Evolutionary conservation across 2,329 filamentous ascomycete species (phyloP).

Genomic region (Parastagonospora avenae): DNA sequence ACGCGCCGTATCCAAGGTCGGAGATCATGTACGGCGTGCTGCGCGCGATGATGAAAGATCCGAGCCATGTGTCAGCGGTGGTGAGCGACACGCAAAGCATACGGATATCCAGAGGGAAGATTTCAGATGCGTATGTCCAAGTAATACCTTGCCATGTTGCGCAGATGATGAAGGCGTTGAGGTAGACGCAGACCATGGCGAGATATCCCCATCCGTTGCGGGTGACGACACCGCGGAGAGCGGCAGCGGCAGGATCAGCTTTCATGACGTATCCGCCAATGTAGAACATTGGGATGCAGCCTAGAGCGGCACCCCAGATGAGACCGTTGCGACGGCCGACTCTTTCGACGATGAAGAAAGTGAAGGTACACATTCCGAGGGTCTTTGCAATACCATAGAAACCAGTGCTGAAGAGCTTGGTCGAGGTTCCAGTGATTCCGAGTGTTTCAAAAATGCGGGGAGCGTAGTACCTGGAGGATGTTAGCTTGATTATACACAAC

Average conservation of each 20-base stretch:
- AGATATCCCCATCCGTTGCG: constrained; percentile 57
- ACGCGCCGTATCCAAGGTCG: constrained; percentile 45
- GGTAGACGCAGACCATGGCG: constrained; percentile 61
- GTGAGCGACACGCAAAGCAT: constrained; percentile 48
- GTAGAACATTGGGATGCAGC: constrained; percentile 57
- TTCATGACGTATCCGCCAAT: constrained; percentile 61
- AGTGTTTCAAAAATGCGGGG: constrained; percentile 49
- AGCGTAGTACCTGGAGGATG: constrained; percentile 41
- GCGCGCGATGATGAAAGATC: constrained; percentile 48
- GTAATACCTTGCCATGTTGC: constrained; percentile 51
- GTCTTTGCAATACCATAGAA: constrained; percentile 54
- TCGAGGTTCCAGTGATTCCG: constrained; percentile 51
- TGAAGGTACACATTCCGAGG: constrained; percentile 49
- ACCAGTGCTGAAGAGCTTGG: constrained; percentile 55
- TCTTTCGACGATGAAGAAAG: constrained; percentile 47
- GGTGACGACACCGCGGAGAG: constrained; percentile 48
- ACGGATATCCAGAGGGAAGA: constrained; percentile 52
- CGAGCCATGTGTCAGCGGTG: constrained; percentile 48
- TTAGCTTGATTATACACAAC: no score
- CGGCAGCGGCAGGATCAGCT: constrained; percentile 55
- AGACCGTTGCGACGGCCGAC: constrained; percentile 50
- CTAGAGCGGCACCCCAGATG: constrained; percentile 56
- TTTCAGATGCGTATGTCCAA: constrained; percentile 56
- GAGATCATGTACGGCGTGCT: constrained; percentile 48
- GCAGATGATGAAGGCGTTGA: constrained; percentile 60